Percentiles rank a stretch among this genome's conserved stretches.
Evolutionary conservation across 2,329 filamentous ascomycete genomes (phyloP).

Genomic region (Claviceps purpurea): DNA sequence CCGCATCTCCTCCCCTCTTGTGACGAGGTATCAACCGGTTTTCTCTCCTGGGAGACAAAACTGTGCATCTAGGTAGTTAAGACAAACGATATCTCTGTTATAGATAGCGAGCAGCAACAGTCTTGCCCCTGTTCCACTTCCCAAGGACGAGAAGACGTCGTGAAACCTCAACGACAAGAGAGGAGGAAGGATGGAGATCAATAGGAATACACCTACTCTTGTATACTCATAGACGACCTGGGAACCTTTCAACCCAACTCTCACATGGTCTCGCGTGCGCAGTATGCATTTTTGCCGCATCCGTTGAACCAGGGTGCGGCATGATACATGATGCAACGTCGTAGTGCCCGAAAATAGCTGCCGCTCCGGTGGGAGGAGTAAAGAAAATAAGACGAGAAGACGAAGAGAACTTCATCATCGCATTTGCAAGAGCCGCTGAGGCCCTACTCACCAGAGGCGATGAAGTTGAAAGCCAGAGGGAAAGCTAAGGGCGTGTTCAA

Average conservation of each 20-base stretch:
- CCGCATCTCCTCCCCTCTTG: slow-evolving; percentile 33
- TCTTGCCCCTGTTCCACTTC: neutral
- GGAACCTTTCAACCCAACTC: neutral
- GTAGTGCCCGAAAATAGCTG: neutral
- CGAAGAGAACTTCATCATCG: neutral
- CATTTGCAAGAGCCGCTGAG: slow-evolving; percentile 2
- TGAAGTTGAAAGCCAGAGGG: slow-evolving; percentile 76
- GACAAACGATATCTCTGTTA: neutral
- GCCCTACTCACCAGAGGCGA: slow-evolving; percentile 73
- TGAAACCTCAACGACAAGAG: slow-evolving; percentile 3
- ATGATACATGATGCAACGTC: too few species aligned
- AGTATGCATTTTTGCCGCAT: neutral
- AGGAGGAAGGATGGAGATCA: slow-evolving; percentile 22
- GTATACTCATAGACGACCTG: slow-evolving; percentile 10
- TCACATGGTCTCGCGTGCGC: neutral
- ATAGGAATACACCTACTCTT: slow-evolving; percentile 27
- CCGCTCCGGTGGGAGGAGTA: neutral
- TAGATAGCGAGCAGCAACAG: neutral
- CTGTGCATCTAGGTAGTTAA: too few species aligned
- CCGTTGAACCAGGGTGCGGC: neutral
- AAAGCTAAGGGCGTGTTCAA: slow-evolving; percentile 38
- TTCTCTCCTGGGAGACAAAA: neutral
- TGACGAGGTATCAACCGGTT: slow-evolving; percentile 1
- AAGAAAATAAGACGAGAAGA: neutral
- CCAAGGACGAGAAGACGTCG: neutral